Evolutionary conservation across 257 asterid genomes (phyloP).

Genomic region (Solanum megistacrolobum): DNA sequence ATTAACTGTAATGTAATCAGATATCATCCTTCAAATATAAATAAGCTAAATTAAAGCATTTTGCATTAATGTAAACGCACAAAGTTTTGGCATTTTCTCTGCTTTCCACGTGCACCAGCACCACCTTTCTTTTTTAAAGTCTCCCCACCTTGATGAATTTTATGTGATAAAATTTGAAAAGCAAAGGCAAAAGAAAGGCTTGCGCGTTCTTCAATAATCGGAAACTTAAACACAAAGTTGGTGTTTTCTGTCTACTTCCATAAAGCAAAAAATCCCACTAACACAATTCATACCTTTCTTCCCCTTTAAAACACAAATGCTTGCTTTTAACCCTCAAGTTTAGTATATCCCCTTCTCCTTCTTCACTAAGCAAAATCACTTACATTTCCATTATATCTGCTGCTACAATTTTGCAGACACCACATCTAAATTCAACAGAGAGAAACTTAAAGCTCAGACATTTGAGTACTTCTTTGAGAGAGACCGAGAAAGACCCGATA

Average conservation of each 20-base stretch:
- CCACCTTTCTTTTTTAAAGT: background rate
- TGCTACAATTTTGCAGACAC: background rate
- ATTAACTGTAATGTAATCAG: background rate
- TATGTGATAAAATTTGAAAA: background rate
- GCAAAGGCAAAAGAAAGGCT: background rate
- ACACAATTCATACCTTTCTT: slow-evolving; percentile 36
- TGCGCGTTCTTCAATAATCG: background rate
- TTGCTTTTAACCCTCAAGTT: slow-evolving; percentile 36
- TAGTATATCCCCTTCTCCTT: slow-evolving; percentile 51
- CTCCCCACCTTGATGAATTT: background rate
- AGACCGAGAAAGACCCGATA: background rate
- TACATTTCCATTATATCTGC: background rate
- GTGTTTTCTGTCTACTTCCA: slow-evolving; percentile 4
- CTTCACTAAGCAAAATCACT: slow-evolving; percentile 42
- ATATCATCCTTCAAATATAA: background rate
- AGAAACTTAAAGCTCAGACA: background rate
- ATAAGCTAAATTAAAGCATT: background rate
- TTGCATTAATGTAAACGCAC: background rate
- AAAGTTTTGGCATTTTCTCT: background rate
- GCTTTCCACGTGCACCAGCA: slow-evolving; percentile 1
- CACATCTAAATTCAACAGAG: background rate
- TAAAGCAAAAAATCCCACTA: slow-evolving; percentile 49
- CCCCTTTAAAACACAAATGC: slow-evolving; percentile 27
- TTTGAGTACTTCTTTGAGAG: background rate
- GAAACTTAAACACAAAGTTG: slow-evolving; percentile 10